Conservation (phyloP, 2,329 filamentous ascomycete genomes). For the Fusarium sp. region DNA sequence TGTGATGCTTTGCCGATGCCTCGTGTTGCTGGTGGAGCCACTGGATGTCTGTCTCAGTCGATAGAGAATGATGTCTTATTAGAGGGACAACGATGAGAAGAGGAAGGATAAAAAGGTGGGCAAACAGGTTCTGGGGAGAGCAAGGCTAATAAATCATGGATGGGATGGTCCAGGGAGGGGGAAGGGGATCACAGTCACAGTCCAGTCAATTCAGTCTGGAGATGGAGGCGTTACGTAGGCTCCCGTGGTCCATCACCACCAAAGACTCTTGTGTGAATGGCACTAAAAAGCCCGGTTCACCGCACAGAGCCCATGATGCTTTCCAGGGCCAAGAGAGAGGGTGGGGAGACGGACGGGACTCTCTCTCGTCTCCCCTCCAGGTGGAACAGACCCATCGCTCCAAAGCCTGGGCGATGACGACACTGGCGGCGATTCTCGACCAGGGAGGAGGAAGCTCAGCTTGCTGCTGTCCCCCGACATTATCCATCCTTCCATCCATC, state of each 20-base stretch:
- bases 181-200: neutral
- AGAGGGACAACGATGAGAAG: neutral
- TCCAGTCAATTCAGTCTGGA: neutral
- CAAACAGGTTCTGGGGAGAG: conserved; percentile 3
- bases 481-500: conserved; percentile 1
- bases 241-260: conserved; percentile 1
- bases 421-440: conserved; percentile 11
- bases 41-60: conserved; percentile 17
- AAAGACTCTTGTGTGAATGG: conserved; percentile 1
- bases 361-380: conserved; percentile 3
- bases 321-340: neutral
- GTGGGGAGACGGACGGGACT: neutral
- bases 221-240: conserved; percentile 28
- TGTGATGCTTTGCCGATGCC: neutral
- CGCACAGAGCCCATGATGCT: neutral
- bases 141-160: neutral
- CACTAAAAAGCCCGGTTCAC: conserved; percentile 13
- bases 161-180: neutral
- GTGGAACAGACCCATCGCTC: conserved; percentile 15
- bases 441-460: conserved; percentile 5
- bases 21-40: neutral
- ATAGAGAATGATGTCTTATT: conserved; percentile 14
- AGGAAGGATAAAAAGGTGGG: neutral
- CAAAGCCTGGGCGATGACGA: conserved; percentile 28
- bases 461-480: conserved; percentile 8